Base-by-base conservation (phyloP, 495 filamentous ascomycete species). In the Tuber borchii region DNA sequence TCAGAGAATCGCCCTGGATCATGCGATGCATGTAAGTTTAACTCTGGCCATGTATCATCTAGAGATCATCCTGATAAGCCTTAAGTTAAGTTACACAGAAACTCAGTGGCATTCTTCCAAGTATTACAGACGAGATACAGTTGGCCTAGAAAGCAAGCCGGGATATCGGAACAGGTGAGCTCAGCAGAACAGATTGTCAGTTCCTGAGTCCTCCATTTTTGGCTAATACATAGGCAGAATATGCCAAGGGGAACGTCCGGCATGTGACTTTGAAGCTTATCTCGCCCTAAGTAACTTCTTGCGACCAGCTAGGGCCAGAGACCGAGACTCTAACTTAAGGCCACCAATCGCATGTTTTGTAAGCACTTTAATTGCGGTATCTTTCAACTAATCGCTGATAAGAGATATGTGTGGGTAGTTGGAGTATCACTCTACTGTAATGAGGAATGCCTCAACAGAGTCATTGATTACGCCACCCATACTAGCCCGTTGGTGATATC, bases 61-160 rank as follows among this genome's bases (percentile, higher is more conserved):
- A 7, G 77, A 76, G 37, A 31, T 82, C n/a, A n/a, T n/a, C n/a
- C 9, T 74, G 34, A 69, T 74, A 37, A 78, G 81, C 20, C 71
- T 81, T n/a, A n/a, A n/a, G n/a, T n/a, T n/a, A n/a, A n/a, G n/a
- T 26, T 78, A 39, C 37, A 39, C 75, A 78, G n/a, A 81, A 73
- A 68, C 61, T 82, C 37, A 76, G 79, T 48, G 75, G 46, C 39
- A 81, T 79, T 39, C 61, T 82, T 1, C 80, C 79, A 2, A 79
- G 81, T 2, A 75, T 81, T 26, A 46, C 81, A n/a, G 51, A 56
- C 31, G 76, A 81, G 71, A 71, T 79, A 26, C 72, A 74, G 19
- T 37, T 76, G 48, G 17, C 37, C 37, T 39, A 42, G 42, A 42
- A 10, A 45, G 76, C 80, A 7, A 78, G 78, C 45, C 78, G 74